These are phyloP conservation scores for Skeletonema tropicum DNA, from an alignment of 108 stramenopile genomes.

Conservation along the genomic window DNA sequence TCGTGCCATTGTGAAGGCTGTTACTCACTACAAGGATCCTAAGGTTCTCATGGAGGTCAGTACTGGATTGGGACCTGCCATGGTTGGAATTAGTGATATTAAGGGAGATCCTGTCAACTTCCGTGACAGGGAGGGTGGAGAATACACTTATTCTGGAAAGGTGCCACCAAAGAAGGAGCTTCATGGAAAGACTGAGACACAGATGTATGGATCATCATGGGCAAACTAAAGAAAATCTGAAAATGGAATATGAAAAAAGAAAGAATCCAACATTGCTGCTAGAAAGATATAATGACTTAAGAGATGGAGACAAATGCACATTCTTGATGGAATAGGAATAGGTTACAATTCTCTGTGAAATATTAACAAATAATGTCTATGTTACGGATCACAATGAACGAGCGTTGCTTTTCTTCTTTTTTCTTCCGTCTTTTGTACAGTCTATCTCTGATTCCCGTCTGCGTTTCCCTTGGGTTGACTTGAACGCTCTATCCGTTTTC, in stretches of 20 bases:
- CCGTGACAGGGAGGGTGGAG: slow-evolving; percentile 97
- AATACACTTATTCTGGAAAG: slow-evolving; percentile 69
- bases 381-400: background rate
- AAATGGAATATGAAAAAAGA: background rate
- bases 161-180: slow-evolving; percentile 93
- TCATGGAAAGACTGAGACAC: slow-evolving; percentile 88
- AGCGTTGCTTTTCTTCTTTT: too few species aligned
- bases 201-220: slow-evolving; percentile 97
- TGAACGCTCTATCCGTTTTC: too few species aligned
- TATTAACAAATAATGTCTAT: background rate
- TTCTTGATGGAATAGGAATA: background rate
- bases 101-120: slow-evolving; percentile 96
- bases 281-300: background rate
- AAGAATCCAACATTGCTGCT: slow-evolving; percentile 1
- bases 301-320: background rate
- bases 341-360: background rate
- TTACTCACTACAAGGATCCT: slow-evolving; percentile 96
- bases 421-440: too few species aligned
- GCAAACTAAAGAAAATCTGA: slow-evolving; percentile 19
- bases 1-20: slow-evolving; percentile 95
- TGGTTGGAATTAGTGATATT: slow-evolving; percentile 98
- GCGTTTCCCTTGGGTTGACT: too few species aligned
- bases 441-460: too few species aligned
- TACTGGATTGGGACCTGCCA: slow-evolving; percentile 95
- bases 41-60: slow-evolving; percentile 96